Conservation (phyloP, 306 rosid species). For the Casuarina equisetifolia region DNA sequence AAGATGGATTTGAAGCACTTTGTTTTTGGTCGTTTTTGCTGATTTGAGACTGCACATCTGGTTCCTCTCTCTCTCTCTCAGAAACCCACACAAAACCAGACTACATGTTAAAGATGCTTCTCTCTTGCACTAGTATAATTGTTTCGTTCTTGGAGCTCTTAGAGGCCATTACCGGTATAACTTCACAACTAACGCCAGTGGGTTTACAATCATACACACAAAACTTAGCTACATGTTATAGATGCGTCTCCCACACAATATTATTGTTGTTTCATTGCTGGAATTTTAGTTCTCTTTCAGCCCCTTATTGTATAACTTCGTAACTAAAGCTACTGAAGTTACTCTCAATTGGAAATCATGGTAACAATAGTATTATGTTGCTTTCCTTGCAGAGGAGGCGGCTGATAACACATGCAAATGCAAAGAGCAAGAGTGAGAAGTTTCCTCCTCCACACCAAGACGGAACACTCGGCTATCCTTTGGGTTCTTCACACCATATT, state of each 20-base stretch:
- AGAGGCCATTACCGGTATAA: no score
- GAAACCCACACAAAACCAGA: not conserved
- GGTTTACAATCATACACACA: not conserved
- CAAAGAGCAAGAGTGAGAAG: conserved; percentile 98
- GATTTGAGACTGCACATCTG: not conserved
- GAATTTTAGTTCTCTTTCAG: conserved; percentile 2
- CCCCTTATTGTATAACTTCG: not conserved
- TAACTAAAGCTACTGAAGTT: conserved; percentile 5
- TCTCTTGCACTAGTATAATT: not conserved
- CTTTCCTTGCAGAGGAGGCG: conserved; percentile 69
- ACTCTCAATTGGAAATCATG: conserved; percentile 9
- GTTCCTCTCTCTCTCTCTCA: not conserved
- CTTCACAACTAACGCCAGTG: no score
- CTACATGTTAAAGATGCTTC: not conserved
- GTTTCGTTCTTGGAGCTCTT: not conserved
- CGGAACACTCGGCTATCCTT: conserved; percentile 84
- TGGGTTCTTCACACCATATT: conserved; percentile 87
- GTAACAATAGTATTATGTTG: conserved; percentile 11
- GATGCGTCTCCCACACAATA: not conserved
- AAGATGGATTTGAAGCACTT: not conserved
- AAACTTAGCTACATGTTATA: not conserved
- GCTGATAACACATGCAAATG: conserved; percentile 87
- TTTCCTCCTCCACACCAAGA: conserved; percentile 99
- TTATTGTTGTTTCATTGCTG: not conserved
- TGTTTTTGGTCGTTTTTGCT: not conserved